phyloP scores from a whole-genome alignment of 75 land plant species.

The Sequoiadendron giganteum region DNA sequence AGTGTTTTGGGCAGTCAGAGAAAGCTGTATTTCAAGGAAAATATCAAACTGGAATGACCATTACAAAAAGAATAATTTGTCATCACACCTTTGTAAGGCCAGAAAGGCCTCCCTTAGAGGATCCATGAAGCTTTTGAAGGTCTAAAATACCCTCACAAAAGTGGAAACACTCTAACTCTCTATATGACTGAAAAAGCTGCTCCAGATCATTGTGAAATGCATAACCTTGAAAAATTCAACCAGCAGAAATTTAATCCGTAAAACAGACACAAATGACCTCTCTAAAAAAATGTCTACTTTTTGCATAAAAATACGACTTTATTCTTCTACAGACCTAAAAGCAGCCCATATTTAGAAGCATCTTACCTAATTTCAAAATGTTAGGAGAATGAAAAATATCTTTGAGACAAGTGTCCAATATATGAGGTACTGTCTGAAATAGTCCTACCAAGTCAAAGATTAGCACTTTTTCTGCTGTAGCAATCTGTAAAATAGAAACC shows the following conservation, averaged over 20 bases:
- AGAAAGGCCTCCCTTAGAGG: constrained; percentile 56
- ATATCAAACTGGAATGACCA: background rate
- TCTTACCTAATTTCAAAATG: constrained; percentile 64
- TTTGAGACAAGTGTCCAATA: constrained; percentile 41
- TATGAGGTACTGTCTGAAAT: constrained; percentile 27
- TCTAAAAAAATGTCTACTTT: background rate
- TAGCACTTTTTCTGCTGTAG: constrained; percentile 48
- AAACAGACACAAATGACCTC: background rate
- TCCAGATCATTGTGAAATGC: constrained; percentile 60
- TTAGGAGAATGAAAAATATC: constrained; percentile 47
- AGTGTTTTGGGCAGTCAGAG: background rate
- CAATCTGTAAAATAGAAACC: constrained; percentile 87
- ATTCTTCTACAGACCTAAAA: background rate
- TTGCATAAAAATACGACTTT: background rate
- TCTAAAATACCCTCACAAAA: constrained; percentile 61
- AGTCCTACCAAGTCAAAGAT: constrained; percentile 64
- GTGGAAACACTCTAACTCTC: constrained; percentile 50
- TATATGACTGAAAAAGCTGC: constrained; percentile 53
- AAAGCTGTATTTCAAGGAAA: background rate
- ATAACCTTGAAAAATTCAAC: constrained; percentile 36
- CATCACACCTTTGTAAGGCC: constrained; percentile 52
- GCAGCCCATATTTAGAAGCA: background rate
- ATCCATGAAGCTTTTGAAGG: constrained; percentile 57
- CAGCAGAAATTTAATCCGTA: background rate
- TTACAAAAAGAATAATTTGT: background rate